These are phyloP conservation scores for Puccinia coronata DNA, from an alignment of 1,284 basidiomycete genomes.

Conservation along the genomic window DNA sequence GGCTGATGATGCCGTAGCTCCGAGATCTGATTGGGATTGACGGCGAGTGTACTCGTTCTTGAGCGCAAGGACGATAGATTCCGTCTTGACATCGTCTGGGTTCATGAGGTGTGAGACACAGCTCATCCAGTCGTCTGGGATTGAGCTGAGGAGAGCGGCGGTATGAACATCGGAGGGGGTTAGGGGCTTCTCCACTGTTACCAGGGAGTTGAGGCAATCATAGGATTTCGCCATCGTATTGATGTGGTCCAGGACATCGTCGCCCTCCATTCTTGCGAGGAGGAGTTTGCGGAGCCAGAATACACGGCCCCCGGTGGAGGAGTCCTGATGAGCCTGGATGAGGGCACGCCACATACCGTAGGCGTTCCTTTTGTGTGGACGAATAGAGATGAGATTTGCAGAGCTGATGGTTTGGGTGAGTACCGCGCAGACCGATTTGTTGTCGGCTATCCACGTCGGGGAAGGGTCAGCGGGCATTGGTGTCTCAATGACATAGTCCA, in stretches of 20 bases:
- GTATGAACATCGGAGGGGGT: constrained; percentile 3
- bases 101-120: constrained; percentile 35
- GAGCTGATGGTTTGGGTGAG: not conserved
- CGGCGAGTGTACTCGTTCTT: constrained; percentile 5
- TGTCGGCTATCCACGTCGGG: not conserved
- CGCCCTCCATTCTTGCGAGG: not conserved
- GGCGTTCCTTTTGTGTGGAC: not conserved
- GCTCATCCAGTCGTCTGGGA: constrained; percentile 18
- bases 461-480: too few relatives aligned
- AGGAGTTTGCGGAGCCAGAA: too few relatives aligned
- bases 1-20: not conserved
- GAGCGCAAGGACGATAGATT: constrained; percentile 5
- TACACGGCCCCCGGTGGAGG: too few relatives aligned
- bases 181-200: constrained; percentile 9
- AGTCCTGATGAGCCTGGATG: too few relatives aligned
- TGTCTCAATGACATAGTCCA: too few relatives aligned
- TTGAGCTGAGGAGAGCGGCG: constrained; percentile 7
- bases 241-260: constrained; percentile 7
- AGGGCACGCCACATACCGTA: constrained; percentile 19
- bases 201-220: too few relatives aligned
- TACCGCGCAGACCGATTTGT: not conserved
- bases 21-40: not conserved
- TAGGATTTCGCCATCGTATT: not conserved
- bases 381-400: not conserved
- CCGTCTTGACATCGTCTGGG: not conserved